phyloP scores from a whole-genome alignment of 345 rosid species.

The Salix caprea region DNA sequence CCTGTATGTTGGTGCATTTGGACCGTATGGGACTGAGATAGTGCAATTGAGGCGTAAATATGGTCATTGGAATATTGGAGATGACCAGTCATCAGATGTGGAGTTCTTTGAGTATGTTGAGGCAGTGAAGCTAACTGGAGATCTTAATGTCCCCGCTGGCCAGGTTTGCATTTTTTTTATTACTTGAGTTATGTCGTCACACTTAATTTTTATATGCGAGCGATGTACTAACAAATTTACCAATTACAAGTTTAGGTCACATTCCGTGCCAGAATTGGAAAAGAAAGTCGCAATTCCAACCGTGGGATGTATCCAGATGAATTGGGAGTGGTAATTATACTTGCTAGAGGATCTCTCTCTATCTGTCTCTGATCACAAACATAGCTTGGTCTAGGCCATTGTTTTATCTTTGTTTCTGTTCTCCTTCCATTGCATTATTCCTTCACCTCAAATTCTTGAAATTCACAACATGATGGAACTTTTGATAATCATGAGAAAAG shows the following conservation, averaged over 20 bases:
- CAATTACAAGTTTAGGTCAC: slow-evolving; percentile 59
- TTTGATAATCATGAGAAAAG: neutral
- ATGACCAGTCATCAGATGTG: slow-evolving; percentile 49
- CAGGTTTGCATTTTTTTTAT: slow-evolving; percentile 47
- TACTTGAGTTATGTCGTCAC: neutral
- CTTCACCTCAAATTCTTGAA: neutral
- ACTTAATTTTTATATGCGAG: neutral
- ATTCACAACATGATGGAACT: neutral
- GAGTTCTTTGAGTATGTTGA: slow-evolving; percentile 93
- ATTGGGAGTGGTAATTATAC: slow-evolving; percentile 74
- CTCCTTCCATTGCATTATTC: neutral
- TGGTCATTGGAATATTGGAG: slow-evolving; percentile 73
- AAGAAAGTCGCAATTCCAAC: slow-evolving; percentile 48
- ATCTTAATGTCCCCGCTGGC: slow-evolving; percentile 96
- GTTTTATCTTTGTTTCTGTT: neutral
- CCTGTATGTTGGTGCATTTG: slow-evolving; percentile 88
- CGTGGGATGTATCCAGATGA: slow-evolving; percentile 78
- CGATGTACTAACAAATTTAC: slow-evolving; percentile 9
- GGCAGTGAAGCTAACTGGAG: slow-evolving; percentile 97
- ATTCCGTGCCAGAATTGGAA: slow-evolving; percentile 94
- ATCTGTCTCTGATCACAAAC: slow-evolving; percentile 1
- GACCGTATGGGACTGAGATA: slow-evolving; percentile 90
- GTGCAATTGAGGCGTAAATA: slow-evolving; percentile 86
- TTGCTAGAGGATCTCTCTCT: slow-evolving; percentile 7
- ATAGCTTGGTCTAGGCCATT: neutral